These are phyloP conservation scores for Ampelomyces quisqualis DNA, from an alignment of 2,329 filamentous ascomycete genomes.

Conservation along the genomic window DNA sequence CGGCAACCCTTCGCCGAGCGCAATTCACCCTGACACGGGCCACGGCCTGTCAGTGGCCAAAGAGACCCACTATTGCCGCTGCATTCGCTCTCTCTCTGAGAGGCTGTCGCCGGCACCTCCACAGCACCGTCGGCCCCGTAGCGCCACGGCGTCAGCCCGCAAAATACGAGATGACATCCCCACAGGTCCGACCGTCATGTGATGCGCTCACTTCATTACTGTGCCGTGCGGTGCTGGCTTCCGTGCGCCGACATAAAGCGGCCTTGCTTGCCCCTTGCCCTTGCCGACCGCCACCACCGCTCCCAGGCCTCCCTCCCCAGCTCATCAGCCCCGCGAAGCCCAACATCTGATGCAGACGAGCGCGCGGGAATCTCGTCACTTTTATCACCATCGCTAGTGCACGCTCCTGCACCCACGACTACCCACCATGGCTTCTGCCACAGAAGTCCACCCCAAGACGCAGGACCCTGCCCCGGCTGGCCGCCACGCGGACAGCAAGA, in stretches of 20 bases:
- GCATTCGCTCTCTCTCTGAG: constrained; percentile 11
- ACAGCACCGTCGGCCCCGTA: constrained; percentile 11
- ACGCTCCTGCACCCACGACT: too few relatives aligned
- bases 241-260: too few relatives aligned
- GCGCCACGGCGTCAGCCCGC: constrained; percentile 8
- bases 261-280: too few relatives aligned
- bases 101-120: constrained; percentile 5
- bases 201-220: constrained; percentile 9
- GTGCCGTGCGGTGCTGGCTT: constrained; percentile 1
- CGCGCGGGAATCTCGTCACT: not conserved
- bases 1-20: too few relatives aligned
- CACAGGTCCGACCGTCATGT: constrained; percentile 6
- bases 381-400: not conserved
- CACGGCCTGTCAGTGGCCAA: constrained; percentile 9
- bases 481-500: constrained; percentile 27
- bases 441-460: constrained; percentile 15
- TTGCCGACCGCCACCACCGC: too few relatives aligned
- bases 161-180: constrained; percentile 19
- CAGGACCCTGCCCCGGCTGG: constrained; percentile 21
- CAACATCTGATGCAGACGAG: not conserved
- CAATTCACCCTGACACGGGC: constrained; percentile 1
- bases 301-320: too few relatives aligned
- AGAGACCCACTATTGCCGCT: constrained; percentile 14
- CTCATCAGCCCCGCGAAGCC: too few relatives aligned
- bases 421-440: constrained; percentile 18